Percentiles rank a stretch among this genome's conserved stretches.
Evolutionary conservation across 2,329 filamentous ascomycete genomes (phyloP).

Genomic region (Cercospora sp.): DNA sequence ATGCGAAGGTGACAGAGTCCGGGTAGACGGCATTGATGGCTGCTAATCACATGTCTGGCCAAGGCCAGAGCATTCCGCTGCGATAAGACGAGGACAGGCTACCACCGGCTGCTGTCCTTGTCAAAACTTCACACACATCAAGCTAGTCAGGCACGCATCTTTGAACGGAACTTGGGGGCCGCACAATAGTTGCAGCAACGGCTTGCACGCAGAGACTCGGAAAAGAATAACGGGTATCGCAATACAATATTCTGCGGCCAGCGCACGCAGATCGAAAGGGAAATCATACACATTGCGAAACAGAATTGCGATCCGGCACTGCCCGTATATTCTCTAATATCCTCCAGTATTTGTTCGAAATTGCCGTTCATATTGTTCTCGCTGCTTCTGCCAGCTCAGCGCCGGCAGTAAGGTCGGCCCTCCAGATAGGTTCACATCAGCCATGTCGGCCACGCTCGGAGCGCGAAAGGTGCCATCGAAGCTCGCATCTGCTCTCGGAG

Average conservation of each 20-base stretch:
- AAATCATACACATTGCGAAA: neutral
- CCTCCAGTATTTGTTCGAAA: neutral
- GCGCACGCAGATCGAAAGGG: neutral
- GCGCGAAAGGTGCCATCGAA: neutral
- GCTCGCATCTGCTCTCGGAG: neutral
- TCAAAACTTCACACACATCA: too few relatives aligned
- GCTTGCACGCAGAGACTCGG: too few relatives aligned
- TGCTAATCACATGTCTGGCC: too few relatives aligned
- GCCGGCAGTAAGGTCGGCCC: constrained; percentile 9
- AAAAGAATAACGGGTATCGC: too few relatives aligned
- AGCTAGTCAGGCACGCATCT: too few relatives aligned
- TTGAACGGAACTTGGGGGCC: too few relatives aligned
- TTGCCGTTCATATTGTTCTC: neutral
- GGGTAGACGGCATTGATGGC: too few relatives aligned
- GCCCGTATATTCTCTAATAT: neutral
- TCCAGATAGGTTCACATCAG: constrained; percentile 7
- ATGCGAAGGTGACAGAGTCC: too few relatives aligned
- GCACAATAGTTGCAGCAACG: too few relatives aligned
- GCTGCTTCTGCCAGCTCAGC: constrained; percentile 2
- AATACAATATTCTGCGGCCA: neutral
- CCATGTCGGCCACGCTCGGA: constrained; percentile 5
- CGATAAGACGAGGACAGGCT: too few relatives aligned
- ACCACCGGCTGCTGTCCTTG: too few relatives aligned
- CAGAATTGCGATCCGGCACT: neutral
- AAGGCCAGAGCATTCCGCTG: too few relatives aligned